A percentile compares a stretch with the other conserved stretches of the same genome.
phyloP scores from a whole-genome alignment of 2,329 filamentous ascomycete species.

The Sordariomycetes sp. region DNA sequence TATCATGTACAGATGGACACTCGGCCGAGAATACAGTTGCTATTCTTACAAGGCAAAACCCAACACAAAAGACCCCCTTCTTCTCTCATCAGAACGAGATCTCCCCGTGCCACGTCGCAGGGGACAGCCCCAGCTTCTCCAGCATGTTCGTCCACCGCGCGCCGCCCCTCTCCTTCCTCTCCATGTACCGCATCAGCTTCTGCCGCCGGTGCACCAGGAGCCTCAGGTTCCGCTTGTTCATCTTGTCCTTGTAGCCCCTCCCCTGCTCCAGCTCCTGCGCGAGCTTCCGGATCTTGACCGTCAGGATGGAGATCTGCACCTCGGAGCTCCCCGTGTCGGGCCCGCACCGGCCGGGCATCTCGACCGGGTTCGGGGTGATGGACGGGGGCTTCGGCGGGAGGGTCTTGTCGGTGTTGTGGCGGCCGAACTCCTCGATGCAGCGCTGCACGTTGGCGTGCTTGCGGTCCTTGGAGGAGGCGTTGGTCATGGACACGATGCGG shows the following conservation, averaged over 20 bases:
- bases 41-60: slow-evolving; percentile 4
- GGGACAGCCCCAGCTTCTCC: slow-evolving; percentile 72
- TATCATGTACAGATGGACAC: slow-evolving; percentile 2
- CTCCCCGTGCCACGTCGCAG: slow-evolving; percentile 83
- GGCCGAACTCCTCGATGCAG: slow-evolving; percentile 79
- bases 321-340: slow-evolving; percentile 91
- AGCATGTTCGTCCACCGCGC: slow-evolving; percentile 83
- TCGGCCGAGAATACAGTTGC: slow-evolving; percentile 2
- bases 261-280: slow-evolving; percentile 59
- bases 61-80: neutral
- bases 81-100: slow-evolving; percentile 56
- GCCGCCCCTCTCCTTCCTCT: slow-evolving; percentile 81
- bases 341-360: slow-evolving; percentile 53
- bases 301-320: slow-evolving; percentile 95
- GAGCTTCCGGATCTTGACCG: slow-evolving; percentile 80
- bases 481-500: slow-evolving; percentile 68
- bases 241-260: slow-evolving; percentile 72
- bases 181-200: slow-evolving; percentile 77
- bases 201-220: slow-evolving; percentile 81
- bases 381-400: slow-evolving; percentile 53
- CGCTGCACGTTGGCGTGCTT: slow-evolving; percentile 74
- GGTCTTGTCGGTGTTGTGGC: slow-evolving; percentile 71
- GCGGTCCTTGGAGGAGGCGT: slow-evolving; percentile 68
- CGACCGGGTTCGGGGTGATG: slow-evolving; percentile 25
- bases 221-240: slow-evolving; percentile 85